Percentiles rank a stretch among this genome's conserved stretches.
phyloP scores from a whole-genome alignment of 805 yeast genomes.

The Candida silvicultrix region DNA sequence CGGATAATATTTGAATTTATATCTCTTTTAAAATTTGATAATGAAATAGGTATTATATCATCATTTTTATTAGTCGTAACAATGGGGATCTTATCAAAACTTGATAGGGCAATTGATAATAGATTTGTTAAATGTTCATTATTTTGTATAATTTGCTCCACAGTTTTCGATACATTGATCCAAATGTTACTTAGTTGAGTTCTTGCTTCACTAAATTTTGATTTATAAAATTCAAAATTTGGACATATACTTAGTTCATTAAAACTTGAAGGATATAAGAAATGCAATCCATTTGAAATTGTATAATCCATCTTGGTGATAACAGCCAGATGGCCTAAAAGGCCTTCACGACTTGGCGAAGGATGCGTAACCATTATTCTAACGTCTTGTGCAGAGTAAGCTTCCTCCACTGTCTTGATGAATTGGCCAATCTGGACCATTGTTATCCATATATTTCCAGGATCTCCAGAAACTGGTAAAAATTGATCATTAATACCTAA shows the following conservation, averaged over 20 bases:
- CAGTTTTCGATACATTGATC: slow-evolving; percentile 50
- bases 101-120: slow-evolving; percentile 49
- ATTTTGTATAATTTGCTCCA: slow-evolving; percentile 34
- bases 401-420: slow-evolving; percentile 38
- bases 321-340: slow-evolving; percentile 62
- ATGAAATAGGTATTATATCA: slow-evolving; percentile 35
- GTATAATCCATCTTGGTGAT: slow-evolving; percentile 67
- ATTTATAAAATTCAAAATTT: slow-evolving; percentile 54
- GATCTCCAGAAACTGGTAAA: slow-evolving; percentile 52
- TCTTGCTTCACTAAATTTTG: slow-evolving; percentile 56
- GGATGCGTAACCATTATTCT: slow-evolving; percentile 63
- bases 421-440: slow-evolving; percentile 65
- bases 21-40: slow-evolving; percentile 32
- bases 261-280: slow-evolving; percentile 62
- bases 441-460: slow-evolving; percentile 73
- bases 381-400: slow-evolving; percentile 38
- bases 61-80: slow-evolving; percentile 29
- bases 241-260: slow-evolving; percentile 63
- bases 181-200: slow-evolving; percentile 58
- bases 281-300: slow-evolving; percentile 66
- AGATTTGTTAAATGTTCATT: slow-evolving; percentile 38
- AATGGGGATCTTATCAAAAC: slow-evolving; percentile 58
- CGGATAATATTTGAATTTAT: slow-evolving; percentile 36
- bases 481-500: slow-evolving; percentile 2
- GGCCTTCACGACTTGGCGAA: slow-evolving; percentile 64